A percentile compares a stretch with the other conserved stretches of the same genome.
phyloP scores from a whole-genome alignment of 2,329 filamentous ascomycete species.

The Cyphellophora attinorum region DNA sequence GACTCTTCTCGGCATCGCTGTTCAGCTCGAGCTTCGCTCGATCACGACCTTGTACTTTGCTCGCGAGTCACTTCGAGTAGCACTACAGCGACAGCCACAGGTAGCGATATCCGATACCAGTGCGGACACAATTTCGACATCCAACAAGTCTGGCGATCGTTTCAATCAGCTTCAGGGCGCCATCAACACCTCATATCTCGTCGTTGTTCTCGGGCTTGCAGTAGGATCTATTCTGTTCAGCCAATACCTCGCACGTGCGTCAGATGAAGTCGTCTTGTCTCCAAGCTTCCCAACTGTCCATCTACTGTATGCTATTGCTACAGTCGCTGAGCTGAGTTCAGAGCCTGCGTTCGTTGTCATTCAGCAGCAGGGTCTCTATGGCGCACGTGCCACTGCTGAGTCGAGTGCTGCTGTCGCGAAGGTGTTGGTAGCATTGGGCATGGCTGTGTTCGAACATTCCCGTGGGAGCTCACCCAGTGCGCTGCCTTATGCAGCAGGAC shows the following conservation, averaged over 20 bases:
- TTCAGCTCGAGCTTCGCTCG: constrained; percentile 87
- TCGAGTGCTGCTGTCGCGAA: constrained; percentile 69
- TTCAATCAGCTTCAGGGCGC: constrained; percentile 53
- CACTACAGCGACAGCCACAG: constrained; percentile 65
- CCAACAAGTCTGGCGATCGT: constrained; percentile 10
- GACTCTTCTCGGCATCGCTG: constrained; percentile 70
- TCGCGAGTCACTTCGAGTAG: constrained; percentile 81
- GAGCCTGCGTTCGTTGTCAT: constrained; percentile 87
- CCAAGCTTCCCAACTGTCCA: constrained; percentile 55
- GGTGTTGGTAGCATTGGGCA: constrained; percentile 63
- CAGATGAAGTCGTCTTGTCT: constrained; percentile 42
- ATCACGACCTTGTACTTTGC: constrained; percentile 92
- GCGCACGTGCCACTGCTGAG: constrained; percentile 72
- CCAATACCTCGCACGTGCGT: constrained; percentile 52
- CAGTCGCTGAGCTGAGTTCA: constrained; percentile 64
- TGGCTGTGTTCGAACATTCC: constrained; percentile 50
- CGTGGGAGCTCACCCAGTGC: constrained; percentile 60
- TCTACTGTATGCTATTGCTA: constrained; percentile 46
- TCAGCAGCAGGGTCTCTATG: constrained; percentile 72
- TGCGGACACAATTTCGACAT: constrained; percentile 5
- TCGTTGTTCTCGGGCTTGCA: constrained; percentile 57
- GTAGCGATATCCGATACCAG: constrained; percentile 1
- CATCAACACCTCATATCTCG: constrained; percentile 79
- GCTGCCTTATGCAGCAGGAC: constrained; percentile 80
- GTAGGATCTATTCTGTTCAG: constrained; percentile 54